Conservation (phyloP, 2,329 filamentous ascomycete genomes). For the Cladophialophora exuberans region DNA sequence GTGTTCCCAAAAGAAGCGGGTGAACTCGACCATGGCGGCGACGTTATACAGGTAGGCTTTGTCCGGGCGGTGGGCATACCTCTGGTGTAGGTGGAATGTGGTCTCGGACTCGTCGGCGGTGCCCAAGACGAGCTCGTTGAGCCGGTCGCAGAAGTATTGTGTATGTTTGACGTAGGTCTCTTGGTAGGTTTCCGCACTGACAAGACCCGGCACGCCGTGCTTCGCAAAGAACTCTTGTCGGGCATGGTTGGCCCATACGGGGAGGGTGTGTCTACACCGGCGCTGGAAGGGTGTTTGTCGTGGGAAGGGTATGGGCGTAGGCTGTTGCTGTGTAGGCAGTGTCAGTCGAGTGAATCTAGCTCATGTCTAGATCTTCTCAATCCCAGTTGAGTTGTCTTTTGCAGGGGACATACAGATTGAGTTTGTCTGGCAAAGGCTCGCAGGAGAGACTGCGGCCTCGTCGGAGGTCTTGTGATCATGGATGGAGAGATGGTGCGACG, state of each 20-base stretch:
- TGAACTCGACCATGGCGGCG: slow-evolving; percentile 96
- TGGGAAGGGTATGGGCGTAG: neutral
- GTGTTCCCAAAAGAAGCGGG: slow-evolving; percentile 58
- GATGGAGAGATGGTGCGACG: slow-evolving; percentile 8
- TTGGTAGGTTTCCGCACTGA: slow-evolving; percentile 70
- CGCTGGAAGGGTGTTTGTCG: slow-evolving; percentile 32
- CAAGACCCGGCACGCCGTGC: slow-evolving; percentile 69
- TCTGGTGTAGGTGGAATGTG: slow-evolving; percentile 70
- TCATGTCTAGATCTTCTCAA: too few species aligned
- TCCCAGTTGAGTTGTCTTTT: too few species aligned
- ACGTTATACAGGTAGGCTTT: slow-evolving; percentile 88
- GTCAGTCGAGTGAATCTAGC: neutral
- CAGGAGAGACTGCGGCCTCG: slow-evolving; percentile 32
- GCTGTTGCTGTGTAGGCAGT: neutral
- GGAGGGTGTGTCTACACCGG: slow-evolving; percentile 24
- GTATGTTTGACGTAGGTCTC: slow-evolving; percentile 86
- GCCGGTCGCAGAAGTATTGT: slow-evolving; percentile 69
- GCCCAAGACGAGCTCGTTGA: slow-evolving; percentile 77
- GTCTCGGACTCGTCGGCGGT: slow-evolving; percentile 32
- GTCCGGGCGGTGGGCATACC: slow-evolving; percentile 76
- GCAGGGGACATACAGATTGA: neutral
- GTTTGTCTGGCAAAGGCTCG: slow-evolving; percentile 28
- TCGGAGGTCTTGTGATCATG: slow-evolving; percentile 31
- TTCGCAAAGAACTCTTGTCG: slow-evolving; percentile 35
- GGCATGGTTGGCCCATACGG: slow-evolving; percentile 19